Evolutionary conservation across 208 protist genomes (phyloP).

Genomic region (Leishmania tropica): DNA sequence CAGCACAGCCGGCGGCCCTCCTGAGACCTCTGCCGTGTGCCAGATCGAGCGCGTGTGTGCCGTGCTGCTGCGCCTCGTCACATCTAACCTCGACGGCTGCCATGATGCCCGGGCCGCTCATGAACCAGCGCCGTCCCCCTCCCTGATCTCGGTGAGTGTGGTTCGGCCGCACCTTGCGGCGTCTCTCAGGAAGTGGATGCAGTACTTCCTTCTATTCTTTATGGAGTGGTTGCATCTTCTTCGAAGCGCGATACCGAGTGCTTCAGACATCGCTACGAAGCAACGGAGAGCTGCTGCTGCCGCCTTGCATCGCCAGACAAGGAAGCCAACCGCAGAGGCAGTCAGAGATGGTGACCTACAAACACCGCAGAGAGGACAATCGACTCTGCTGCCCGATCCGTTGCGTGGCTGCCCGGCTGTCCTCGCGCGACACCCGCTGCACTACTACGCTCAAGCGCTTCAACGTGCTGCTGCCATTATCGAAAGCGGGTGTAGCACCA

Average conservation of each 20-base stretch:
- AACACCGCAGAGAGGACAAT: not conserved
- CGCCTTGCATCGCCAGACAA: not conserved
- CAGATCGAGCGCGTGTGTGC: constrained; percentile 4
- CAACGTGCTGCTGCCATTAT: not conserved
- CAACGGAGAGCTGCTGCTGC: not conserved
- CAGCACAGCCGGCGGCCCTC: not conserved
- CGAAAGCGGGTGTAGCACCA: not conserved
- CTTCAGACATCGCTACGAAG: not conserved
- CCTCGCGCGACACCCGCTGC: not conserved
- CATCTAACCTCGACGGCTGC: not conserved
- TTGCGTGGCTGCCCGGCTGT: not conserved
- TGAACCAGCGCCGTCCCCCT: not conserved
- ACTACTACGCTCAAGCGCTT: constrained; percentile 11
- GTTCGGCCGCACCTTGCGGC: not conserved
- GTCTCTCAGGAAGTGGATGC: constrained; percentile 15
- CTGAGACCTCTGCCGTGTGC: not conserved
- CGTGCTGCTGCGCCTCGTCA: constrained; percentile 5
- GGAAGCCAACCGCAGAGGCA: not conserved
- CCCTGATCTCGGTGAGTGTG: not conserved
- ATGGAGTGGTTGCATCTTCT: constrained; percentile 10
- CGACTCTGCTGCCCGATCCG: not conserved
- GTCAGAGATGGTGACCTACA: not conserved
- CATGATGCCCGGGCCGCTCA: not conserved
- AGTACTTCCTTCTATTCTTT: constrained; percentile 22
- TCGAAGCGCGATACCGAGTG: not conserved